phyloP scores from a whole-genome alignment of 2,329 filamentous ascomycete species.

The Metarhizium brunneum region DNA sequence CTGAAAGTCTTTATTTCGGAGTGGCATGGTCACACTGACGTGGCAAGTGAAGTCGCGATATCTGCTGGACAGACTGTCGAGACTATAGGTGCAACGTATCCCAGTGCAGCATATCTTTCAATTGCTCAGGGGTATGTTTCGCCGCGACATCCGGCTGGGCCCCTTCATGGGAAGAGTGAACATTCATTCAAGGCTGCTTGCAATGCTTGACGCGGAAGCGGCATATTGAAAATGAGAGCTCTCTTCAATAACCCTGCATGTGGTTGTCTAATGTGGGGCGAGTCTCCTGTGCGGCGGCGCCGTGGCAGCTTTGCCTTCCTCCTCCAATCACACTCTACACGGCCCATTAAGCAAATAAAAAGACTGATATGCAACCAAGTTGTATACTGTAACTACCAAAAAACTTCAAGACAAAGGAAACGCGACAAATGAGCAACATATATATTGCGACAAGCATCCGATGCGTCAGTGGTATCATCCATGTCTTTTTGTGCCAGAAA shows the following conservation, averaged over 20 bases:
- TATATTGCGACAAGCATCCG: constrained; percentile 21
- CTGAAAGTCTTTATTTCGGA: constrained; percentile 4
- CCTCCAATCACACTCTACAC: no score
- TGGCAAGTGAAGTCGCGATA: not conserved
- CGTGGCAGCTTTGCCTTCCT: no score
- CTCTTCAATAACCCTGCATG: no score
- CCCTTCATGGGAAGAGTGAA: not conserved
- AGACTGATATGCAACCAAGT: not conserved
- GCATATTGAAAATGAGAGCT: not conserved
- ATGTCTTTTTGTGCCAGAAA: constrained; percentile 24
- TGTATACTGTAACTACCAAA: constrained; percentile 1
- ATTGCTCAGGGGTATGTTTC: not conserved
- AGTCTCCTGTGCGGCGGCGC: not conserved
- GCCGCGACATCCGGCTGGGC: not conserved
- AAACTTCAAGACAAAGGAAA: constrained; percentile 13
- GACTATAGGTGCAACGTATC: not conserved
- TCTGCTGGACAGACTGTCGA: not conserved
- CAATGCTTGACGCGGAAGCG: not conserved
- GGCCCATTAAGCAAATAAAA: not conserved
- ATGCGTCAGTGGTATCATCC: constrained; percentile 35
- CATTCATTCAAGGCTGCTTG: not conserved
- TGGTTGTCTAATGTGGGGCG: not conserved
- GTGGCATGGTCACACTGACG: not conserved
- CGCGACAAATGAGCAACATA: constrained; percentile 11
- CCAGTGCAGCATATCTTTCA: not conserved